These are phyloP conservation scores for Capsella bursapastoris DNA, from an alignment of 345 rosid species.

Conservation along the genomic window DNA sequence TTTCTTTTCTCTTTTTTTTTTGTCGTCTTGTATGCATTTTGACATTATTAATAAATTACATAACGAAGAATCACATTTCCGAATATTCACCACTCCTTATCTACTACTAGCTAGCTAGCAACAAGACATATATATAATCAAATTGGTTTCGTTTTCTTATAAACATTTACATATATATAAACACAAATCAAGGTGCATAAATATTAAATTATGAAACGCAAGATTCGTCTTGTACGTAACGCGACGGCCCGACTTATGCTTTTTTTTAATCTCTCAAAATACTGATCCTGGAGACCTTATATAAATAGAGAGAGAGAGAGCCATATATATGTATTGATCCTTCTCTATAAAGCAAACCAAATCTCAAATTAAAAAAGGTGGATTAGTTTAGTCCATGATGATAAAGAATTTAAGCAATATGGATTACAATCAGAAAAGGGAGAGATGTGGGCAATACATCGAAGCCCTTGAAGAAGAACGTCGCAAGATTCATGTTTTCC, in stretches of 20 bases:
- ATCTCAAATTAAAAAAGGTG: constrained; percentile 24
- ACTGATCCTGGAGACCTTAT: constrained; percentile 34
- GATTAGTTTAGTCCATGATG: constrained; percentile 13
- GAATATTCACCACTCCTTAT: constrained; percentile 47
- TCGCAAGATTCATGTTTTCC: constrained; percentile 88
- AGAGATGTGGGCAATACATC: constrained; percentile 63
- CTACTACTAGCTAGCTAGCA: constrained; percentile 27
- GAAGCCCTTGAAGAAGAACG: constrained; percentile 85
- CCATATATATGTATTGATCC: constrained; percentile 18
- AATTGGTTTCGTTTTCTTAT: constrained; percentile 32
- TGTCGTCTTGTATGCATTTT: not conserved
- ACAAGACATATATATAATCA: constrained; percentile 34
- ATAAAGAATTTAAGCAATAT: constrained; percentile 41
- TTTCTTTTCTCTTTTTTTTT: not conserved
- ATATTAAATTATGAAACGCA: constrained; percentile 33
- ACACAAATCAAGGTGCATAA: constrained; percentile 18
- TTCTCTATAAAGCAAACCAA: constrained; percentile 20
- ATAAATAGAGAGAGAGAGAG: not conserved
- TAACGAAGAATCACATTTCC: constrained; percentile 25
- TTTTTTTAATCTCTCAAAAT: constrained; percentile 8
- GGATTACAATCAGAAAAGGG: constrained; percentile 59
- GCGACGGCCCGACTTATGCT: constrained; percentile 85
- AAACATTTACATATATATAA: not conserved
- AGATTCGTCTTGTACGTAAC: constrained; percentile 60
- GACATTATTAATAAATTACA: constrained; percentile 17